These are phyloP conservation scores for Aspergillus incahuasiensis DNA, from an alignment of 495 filamentous ascomycete species.

Conservation along the genomic window DNA sequence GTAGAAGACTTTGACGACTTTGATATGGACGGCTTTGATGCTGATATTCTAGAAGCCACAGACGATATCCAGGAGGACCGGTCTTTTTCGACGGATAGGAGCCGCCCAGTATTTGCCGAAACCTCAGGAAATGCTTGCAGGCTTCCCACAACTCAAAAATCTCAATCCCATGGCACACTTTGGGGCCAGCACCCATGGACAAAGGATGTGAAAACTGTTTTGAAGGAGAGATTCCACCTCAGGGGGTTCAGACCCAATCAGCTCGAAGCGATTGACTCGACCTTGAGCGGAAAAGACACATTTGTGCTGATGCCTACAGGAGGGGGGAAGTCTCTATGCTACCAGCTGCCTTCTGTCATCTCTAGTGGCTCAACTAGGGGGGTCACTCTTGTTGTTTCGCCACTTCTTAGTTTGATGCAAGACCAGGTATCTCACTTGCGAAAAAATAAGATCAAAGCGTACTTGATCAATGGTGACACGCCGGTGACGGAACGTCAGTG, in stretches of 20 bases:
- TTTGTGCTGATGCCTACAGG: constrained; percentile 98
- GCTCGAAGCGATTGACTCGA: constrained; percentile 92
- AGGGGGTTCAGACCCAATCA: constrained; percentile 86
- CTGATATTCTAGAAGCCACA: constrained; percentile 62
- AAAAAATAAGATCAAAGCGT: constrained; percentile 70
- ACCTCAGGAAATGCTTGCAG: constrained; percentile 48
- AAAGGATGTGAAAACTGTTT: constrained; percentile 67
- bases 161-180: constrained; percentile 32
- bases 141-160: constrained; percentile 29
- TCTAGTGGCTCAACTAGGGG: constrained; percentile 73
- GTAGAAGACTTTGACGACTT: constrained; percentile 51
- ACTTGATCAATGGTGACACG: constrained; percentile 73
- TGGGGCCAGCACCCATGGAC: constrained; percentile 67
- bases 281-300: constrained; percentile 76
- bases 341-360: constrained; percentile 89
- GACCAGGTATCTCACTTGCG: constrained; percentile 84
- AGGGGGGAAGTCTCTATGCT: constrained; percentile 94
- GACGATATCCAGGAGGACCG: constrained; percentile 51
- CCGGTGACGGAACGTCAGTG: constrained; percentile 47
- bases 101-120: constrained; percentile 49
- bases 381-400: constrained; percentile 91
- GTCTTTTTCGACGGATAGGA: constrained; percentile 21
- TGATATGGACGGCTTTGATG: constrained; percentile 62
- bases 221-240: constrained; percentile 78
- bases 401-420: constrained; percentile 90